These are phyloP conservation scores for Casuarina glauca DNA, from an alignment of 306 rosid species.

Conservation along the genomic window DNA sequence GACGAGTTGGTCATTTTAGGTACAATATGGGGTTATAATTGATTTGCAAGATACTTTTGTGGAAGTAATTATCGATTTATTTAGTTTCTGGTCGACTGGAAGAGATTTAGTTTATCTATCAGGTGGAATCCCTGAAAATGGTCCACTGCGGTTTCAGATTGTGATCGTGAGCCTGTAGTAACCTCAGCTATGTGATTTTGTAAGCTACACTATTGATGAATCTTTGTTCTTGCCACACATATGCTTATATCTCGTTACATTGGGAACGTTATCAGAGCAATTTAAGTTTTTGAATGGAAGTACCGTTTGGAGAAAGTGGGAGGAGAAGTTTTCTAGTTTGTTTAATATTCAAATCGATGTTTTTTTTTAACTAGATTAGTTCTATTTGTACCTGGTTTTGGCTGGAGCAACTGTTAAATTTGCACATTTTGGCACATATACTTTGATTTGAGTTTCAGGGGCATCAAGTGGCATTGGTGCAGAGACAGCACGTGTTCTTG, in stretches of 20 bases:
- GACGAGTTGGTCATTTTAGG: background rate
- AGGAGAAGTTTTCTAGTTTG: no score
- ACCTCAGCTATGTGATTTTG: background rate
- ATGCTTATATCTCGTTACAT: no score
- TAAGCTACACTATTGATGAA: no score
- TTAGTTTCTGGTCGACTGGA: background rate
- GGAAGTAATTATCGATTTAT: background rate
- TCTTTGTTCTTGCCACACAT: no score
- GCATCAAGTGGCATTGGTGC: slow-evolving; percentile 83
- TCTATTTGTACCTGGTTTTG: background rate
- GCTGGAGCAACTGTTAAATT: background rate
- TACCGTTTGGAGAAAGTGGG: background rate
- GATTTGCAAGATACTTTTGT: background rate
- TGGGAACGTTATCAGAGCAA: no score
- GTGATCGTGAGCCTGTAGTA: background rate
- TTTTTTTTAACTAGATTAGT: background rate
- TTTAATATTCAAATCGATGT: background rate
- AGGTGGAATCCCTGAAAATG: background rate
- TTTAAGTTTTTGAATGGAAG: slow-evolving; percentile 3
- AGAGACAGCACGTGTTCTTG: slow-evolving; percentile 72
- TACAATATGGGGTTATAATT: background rate
- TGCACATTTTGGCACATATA: background rate
- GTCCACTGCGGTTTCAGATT: background rate
- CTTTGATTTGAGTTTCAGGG: slow-evolving; percentile 43
- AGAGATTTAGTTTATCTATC: background rate